phyloP scores from a whole-genome alignment of 768 basidiomycete species.

The Rhizopogon roseolus region DNA sequence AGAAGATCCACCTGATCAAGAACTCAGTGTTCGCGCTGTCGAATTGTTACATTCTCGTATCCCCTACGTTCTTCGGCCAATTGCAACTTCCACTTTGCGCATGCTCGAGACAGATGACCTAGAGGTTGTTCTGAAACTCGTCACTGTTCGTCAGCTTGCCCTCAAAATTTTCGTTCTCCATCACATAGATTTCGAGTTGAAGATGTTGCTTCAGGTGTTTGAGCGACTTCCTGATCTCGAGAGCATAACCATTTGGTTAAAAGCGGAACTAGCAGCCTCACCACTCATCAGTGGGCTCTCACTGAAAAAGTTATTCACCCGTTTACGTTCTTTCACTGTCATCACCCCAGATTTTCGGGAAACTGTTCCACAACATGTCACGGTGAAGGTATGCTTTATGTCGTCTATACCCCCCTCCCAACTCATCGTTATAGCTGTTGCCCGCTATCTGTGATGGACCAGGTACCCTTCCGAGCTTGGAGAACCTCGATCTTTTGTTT shows the following conservation, averaged over 20 bases:
- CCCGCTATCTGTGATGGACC: neutral
- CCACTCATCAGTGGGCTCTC: neutral
- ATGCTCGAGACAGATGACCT: neutral
- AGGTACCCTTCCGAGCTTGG: neutral
- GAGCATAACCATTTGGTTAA: neutral
- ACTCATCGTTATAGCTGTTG: neutral
- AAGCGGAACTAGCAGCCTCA: rapidly evolving
- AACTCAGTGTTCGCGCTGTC: neutral
- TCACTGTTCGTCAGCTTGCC: neutral
- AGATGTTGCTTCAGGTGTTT: neutral
- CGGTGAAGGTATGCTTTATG: neutral
- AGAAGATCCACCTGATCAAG: neutral
- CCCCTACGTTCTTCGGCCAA: neutral
- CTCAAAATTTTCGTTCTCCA: neutral
- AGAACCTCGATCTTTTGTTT: neutral
- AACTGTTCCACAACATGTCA: no score
- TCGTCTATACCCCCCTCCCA: neutral
- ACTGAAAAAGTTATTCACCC: neutral
- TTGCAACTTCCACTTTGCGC: neutral
- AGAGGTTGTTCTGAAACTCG: neutral
- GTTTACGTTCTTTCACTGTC: neutral
- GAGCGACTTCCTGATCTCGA: neutral
- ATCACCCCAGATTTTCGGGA: rapidly evolving
- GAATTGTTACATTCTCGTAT: neutral
- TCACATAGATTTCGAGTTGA: neutral